Evolutionary conservation across 2,329 filamentous ascomycete species (phyloP), one percentile per base, ranked within the genome.

Genomic region (Fusarium mexicanum): DNA sequence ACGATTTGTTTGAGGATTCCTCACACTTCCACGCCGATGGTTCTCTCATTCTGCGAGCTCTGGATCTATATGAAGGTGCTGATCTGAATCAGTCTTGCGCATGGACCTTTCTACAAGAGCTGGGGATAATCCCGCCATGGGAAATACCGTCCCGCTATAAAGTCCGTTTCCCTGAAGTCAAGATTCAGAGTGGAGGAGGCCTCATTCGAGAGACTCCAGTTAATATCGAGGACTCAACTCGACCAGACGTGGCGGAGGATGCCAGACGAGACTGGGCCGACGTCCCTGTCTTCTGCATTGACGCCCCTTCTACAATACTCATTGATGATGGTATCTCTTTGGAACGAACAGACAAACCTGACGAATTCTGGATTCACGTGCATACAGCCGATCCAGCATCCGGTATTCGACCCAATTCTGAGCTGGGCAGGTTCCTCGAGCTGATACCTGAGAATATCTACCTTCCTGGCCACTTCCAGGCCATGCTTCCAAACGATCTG

Each of bases 241-340:
- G 83, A 41, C 78, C 79, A 12, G 89, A 91, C 69, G 77, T 84
- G 26, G 85, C 89, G 16, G 80, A 80, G 8, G 82, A 84, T 17
- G 78, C 88, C 33, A 89, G 93, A 53, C 87, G 86, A 67, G 87
- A 91, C 60, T 93, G 90, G 88, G 84, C 48, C 1, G 77, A 86
- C n/a, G 78, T 89, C 29, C 88, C 87, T 1, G 88, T 93, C 4
- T 95, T 91, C 79, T 94, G 92, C 74, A 93, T 97, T 68, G 94
- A 97, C 78, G 87, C 88, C 35, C 85, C 86, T 26, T 83, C 82
- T 41, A 92, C 94, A 0, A 84, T 87, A 35, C 91, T 96, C 75
- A 92, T 96, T 66, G 94, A 97, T 75, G 94, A 97, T 79, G 94
- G 91, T 3, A 83, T 97, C 14, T 96, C 93, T 2, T 78, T 96